Conservation (phyloP, 1,139 yeast genomes). For the Kodamaea sp. region DNA sequence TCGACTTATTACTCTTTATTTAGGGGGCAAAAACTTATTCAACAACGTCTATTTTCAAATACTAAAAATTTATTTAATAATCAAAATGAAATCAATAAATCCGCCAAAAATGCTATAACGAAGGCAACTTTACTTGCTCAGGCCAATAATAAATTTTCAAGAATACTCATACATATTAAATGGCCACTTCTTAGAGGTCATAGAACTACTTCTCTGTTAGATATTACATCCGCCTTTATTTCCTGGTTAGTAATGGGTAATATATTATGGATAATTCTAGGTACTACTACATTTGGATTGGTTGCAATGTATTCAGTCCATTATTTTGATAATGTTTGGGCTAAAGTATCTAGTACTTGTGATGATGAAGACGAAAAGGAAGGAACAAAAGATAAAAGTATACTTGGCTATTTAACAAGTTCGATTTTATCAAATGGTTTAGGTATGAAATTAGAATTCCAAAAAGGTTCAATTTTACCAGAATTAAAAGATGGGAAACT, state of each 20-base stretch:
- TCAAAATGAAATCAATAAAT: no score
- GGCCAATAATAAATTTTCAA: conserved; percentile 40
- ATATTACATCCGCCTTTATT: conserved; percentile 56
- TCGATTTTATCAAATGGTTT: conserved; percentile 39
- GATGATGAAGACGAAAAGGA: conserved; percentile 13
- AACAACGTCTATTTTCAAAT: background rate
- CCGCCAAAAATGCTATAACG: conserved; percentile 12
- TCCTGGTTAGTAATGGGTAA: conserved; percentile 56
- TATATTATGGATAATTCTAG: conserved; percentile 55
- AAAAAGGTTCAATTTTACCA: conserved; percentile 36
- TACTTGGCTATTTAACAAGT: conserved; percentile 35
- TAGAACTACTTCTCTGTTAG: conserved; percentile 46
- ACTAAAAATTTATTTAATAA: no score
- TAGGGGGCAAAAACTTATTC: background rate
- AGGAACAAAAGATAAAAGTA: conserved; percentile 19
- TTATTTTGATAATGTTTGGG: conserved; percentile 33
- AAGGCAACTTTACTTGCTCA: conserved; percentile 41
- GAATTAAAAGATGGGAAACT: conserved; percentile 60
- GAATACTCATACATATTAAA: conserved; percentile 49
- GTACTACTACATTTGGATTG: conserved; percentile 64
- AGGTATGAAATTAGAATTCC: conserved; percentile 35
- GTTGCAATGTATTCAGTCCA: conserved; percentile 48
- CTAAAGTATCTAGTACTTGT: conserved; percentile 13
- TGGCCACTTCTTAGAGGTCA: conserved; percentile 55
- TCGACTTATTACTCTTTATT: no score